A percentile compares a stretch with the other conserved stretches of the same genome.
phyloP scores from a whole-genome alignment of 1,284 basidiomycete species.

The Rhodotorula mucilaginosa region DNA sequence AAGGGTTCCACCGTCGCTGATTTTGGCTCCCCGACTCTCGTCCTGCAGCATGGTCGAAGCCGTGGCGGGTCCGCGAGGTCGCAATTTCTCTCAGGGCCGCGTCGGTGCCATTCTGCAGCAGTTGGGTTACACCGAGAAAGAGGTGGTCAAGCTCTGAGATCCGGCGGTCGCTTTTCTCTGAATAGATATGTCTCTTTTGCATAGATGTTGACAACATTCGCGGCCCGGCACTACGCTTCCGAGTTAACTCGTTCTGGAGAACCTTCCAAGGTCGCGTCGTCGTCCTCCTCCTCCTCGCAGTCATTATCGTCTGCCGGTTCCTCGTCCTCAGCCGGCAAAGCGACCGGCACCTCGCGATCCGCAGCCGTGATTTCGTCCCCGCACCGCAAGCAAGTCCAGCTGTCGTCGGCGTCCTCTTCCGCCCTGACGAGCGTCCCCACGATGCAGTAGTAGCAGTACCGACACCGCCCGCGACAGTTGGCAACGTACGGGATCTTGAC shows the following conservation, averaged over 20 bases:
- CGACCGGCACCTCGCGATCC: constrained; percentile 11
- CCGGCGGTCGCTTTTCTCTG: neutral
- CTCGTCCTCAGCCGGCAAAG: neutral
- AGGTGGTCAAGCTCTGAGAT: constrained; percentile 67
- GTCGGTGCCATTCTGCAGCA: constrained; percentile 66
- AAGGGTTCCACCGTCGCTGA: constrained; percentile 11
- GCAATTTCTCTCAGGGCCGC: constrained; percentile 68
- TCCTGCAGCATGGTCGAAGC: constrained; percentile 64
- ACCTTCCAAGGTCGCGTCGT: constrained; percentile 2
- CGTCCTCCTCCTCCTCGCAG: neutral
- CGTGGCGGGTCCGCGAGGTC: constrained; percentile 70
- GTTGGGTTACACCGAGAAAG: constrained; percentile 60
- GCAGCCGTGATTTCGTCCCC: constrained; percentile 27
- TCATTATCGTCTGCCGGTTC: neutral
- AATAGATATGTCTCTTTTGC: neutral
- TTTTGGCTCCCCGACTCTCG: neutral
- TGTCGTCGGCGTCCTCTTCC: constrained; percentile 35
- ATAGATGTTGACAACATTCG: neutral
- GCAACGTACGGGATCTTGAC: constrained; percentile 42
- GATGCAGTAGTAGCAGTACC: constrained; percentile 46
- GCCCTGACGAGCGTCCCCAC: constrained; percentile 29
- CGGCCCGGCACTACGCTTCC: neutral
- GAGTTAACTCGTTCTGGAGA: neutral
- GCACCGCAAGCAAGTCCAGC: constrained; percentile 41
- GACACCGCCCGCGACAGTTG: constrained; percentile 36